phyloP scores from a whole-genome alignment of 2,329 filamentous ascomycete species.

The Arthrobotrys iridis region DNA sequence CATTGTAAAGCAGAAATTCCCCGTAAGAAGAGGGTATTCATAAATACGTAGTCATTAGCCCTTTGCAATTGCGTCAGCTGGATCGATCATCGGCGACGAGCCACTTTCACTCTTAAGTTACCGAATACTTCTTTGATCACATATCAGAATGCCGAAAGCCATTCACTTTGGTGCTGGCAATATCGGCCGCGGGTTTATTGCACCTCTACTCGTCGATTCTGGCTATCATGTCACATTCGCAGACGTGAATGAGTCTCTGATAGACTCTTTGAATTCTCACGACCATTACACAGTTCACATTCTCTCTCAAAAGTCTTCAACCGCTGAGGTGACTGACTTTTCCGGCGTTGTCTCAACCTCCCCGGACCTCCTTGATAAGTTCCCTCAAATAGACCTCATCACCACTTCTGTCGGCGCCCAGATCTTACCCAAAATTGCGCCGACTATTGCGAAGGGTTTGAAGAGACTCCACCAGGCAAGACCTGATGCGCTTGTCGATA shows the following conservation, averaged over 20 bases:
- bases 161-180: slow-evolving; percentile 89
- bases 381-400: slow-evolving; percentile 85
- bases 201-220: slow-evolving; percentile 91
- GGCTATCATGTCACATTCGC: slow-evolving; percentile 96
- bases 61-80: no score
- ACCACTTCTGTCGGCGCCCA: slow-evolving; percentile 97
- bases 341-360: slow-evolving; percentile 94
- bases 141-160: slow-evolving; percentile 64
- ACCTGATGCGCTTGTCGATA: slow-evolving; percentile 74
- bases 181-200: slow-evolving; percentile 86
- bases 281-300: slow-evolving; percentile 78
- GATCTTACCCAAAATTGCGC: slow-evolving; percentile 94
- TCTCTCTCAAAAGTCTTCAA: slow-evolving; percentile 55
- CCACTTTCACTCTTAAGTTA: no score
- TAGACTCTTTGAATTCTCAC: slow-evolving; percentile 78
- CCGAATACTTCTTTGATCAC: neutral
- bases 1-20: no score
- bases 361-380: slow-evolving; percentile 85
- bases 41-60: no score
- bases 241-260: slow-evolving; percentile 86
- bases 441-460: slow-evolving; percentile 93
- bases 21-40: no score
- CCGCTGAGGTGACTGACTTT: slow-evolving; percentile 90
- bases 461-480: slow-evolving; percentile 71
- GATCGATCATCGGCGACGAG: no score